Evolutionary conservation across 2,329 filamentous ascomycete genomes (phyloP).

Genomic region (Pseudopyricularia javanii): DNA sequence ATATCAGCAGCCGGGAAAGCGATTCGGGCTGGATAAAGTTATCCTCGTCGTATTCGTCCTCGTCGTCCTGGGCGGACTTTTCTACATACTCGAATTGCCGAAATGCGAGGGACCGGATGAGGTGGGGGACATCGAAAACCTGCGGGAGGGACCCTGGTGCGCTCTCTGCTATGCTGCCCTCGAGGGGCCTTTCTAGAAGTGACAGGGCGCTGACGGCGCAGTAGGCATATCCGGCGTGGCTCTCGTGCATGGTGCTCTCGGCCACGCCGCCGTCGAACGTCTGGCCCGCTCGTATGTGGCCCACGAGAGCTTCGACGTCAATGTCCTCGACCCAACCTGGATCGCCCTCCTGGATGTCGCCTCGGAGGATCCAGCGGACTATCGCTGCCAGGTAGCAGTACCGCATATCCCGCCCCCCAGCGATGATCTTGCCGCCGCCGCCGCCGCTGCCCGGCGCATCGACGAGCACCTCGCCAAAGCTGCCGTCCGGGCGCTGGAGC

Average conservation of each 20-base stretch:
- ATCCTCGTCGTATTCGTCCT: conserved; percentile 22
- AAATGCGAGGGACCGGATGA: conserved; percentile 41
- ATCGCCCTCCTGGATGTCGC: conserved; percentile 36
- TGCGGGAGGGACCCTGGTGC: conserved; percentile 20
- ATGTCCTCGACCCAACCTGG: conserved; percentile 56
- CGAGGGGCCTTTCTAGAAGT: conserved; percentile 53
- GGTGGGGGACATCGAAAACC: conserved; percentile 17
- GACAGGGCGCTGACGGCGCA: conserved; percentile 71
- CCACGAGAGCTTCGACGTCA: conserved; percentile 55
- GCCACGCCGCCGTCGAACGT: conserved; percentile 78
- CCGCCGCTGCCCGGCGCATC: conserved; percentile 19
- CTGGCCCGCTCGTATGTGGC: conserved; percentile 52
- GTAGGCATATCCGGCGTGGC: conserved; percentile 85
- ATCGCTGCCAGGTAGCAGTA: conserved; percentile 78
- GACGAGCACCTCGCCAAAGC: conserved; percentile 74
- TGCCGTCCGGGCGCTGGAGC: conserved; percentile 74
- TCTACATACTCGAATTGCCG: conserved; percentile 48
- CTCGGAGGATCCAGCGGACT: conserved; percentile 71
- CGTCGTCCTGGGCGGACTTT: conserved; percentile 22
- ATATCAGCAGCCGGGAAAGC: conserved; percentile 21
- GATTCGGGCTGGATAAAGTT: conserved; percentile 15
- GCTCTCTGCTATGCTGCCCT: conserved; percentile 11
- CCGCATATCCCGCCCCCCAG: conserved; percentile 72
- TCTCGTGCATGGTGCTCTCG: conserved; percentile 67
- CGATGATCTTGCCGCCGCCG: conserved; percentile 32